Percentiles rank a stretch among this genome's conserved stretches.
These are phyloP conservation scores for Daldinia sp. DNA, from an alignment of 2,329 filamentous ascomycete genomes.

Conservation along the genomic window DNA sequence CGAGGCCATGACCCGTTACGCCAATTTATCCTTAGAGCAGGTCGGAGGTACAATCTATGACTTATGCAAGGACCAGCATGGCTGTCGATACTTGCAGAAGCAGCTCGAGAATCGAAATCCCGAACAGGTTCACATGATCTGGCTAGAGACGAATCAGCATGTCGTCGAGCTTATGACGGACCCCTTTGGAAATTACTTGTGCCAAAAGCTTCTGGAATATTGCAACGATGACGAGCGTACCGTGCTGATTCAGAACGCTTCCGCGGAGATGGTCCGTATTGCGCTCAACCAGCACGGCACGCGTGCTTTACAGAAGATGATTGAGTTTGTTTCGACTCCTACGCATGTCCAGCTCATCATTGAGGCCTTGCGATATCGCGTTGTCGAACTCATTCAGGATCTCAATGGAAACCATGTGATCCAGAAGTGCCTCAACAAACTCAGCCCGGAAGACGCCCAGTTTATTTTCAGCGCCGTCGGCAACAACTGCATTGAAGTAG, in stretches of 20 bases:
- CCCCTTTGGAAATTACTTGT: constrained; percentile 98
- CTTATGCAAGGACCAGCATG: constrained; percentile 97
- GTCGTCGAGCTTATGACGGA: constrained; percentile 99
- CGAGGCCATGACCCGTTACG: constrained; percentile 83
- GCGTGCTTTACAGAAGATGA: constrained; percentile 98
- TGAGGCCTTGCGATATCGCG: constrained; percentile 81
- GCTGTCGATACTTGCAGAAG: constrained; percentile 95
- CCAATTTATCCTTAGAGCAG: constrained; percentile 83
- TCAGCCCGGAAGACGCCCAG: constrained; percentile 84
- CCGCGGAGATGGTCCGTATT: constrained; percentile 88
- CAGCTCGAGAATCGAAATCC: constrained; percentile 91
- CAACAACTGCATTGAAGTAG: constrained; percentile 85
- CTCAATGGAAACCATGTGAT: constrained; percentile 99
- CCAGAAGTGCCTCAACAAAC: constrained; percentile 97
- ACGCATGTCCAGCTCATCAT: constrained; percentile 92
- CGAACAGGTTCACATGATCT: constrained; percentile 91
- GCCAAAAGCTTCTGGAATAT: constrained; percentile 96
- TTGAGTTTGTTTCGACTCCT: constrained; percentile 90
- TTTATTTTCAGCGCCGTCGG: constrained; percentile 98
- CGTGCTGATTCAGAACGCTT: constrained; percentile 88
- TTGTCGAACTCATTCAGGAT: constrained; percentile 96
- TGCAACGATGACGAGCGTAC: constrained; percentile 96
- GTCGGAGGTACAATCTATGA: constrained; percentile 87
- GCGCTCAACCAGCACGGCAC: constrained; percentile 98
- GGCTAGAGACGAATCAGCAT: constrained; percentile 90